These are phyloP conservation scores for Aurantiochytrium sp. DNA, from an alignment of 108 stramenopile species.

Conservation along the genomic window DNA sequence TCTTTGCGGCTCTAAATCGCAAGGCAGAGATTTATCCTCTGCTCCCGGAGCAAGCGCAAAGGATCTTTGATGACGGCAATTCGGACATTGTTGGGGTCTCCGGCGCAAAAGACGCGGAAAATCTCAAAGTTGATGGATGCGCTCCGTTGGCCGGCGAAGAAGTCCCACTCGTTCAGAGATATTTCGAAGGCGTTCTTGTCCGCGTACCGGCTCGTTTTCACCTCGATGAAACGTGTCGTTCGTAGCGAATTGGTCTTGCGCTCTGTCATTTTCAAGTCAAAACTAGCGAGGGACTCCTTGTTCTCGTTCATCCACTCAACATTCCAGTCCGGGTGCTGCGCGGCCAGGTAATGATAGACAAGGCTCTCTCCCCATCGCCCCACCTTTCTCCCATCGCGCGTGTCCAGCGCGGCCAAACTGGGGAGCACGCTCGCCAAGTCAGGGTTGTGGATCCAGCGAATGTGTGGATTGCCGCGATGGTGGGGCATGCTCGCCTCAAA, in stretches of 20 bases:
- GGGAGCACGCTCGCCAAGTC: not conserved
- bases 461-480: not conserved
- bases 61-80: not conserved
- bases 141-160: not conserved
- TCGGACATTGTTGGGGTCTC: not conserved
- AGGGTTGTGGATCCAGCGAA: not conserved
- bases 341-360: not conserved
- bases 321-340: not conserved
- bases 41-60: not conserved
- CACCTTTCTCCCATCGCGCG: not conserved
- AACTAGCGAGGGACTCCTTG: not conserved
- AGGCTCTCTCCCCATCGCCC: slow-evolving; percentile 14
- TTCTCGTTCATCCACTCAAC: slow-evolving; percentile 1
- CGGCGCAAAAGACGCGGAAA: not conserved
- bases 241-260: not conserved
- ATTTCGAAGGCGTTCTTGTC: not conserved
- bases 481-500: not conserved
- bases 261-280: not conserved
- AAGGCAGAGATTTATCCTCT: not conserved
- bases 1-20: not conserved
- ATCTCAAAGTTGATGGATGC: not conserved
- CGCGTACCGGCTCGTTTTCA: not conserved
- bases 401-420: not conserved
- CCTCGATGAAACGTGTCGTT: not conserved
- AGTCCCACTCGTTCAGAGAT: not conserved